phyloP scores from a whole-genome alignment of 2,329 filamentous ascomycete genomes.

The Blastomyces parvus region DNA sequence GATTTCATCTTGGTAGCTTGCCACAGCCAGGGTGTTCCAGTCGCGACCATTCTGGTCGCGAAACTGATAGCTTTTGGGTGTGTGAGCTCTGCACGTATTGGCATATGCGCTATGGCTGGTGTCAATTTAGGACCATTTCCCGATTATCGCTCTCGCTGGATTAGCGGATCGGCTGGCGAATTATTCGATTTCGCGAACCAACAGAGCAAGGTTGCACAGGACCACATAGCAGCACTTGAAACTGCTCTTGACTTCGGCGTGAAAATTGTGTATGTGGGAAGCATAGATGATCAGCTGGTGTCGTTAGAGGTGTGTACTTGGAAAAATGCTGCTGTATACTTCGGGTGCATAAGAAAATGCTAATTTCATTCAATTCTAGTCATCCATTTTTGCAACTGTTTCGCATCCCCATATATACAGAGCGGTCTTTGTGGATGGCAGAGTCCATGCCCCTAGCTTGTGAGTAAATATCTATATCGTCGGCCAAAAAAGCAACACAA shows the following conservation, averaged over 20 bases:
- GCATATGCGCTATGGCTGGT: slow-evolving; percentile 81
- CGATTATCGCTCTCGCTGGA: slow-evolving; percentile 79
- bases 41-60: slow-evolving; percentile 82
- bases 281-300: slow-evolving; percentile 93
- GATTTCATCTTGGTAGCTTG: slow-evolving; percentile 89
- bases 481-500: not conserved
- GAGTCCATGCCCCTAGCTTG: slow-evolving; percentile 88
- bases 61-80: slow-evolving; percentile 88
- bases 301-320: slow-evolving; percentile 60
- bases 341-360: not conserved
- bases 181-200: slow-evolving; percentile 87
- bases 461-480: slow-evolving; percentile 27
- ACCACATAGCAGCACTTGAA: slow-evolving; percentile 67
- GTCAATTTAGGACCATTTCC: slow-evolving; percentile 89
- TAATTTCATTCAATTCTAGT: slow-evolving; percentile 37
- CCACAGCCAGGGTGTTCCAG: slow-evolving; percentile 91
- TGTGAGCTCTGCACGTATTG: slow-evolving; percentile 64
- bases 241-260: slow-evolving; percentile 68
- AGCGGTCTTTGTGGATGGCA: slow-evolving; percentile 90
- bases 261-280: slow-evolving; percentile 78
- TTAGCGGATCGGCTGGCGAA: slow-evolving; percentile 86
- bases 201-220: slow-evolving; percentile 68
- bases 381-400: slow-evolving; percentile 75
- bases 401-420: slow-evolving; percentile 89
- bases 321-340: not conserved